Conservation (phyloP, 2,329 filamentous ascomycete species). For the Nothophoma quercina region DNA sequence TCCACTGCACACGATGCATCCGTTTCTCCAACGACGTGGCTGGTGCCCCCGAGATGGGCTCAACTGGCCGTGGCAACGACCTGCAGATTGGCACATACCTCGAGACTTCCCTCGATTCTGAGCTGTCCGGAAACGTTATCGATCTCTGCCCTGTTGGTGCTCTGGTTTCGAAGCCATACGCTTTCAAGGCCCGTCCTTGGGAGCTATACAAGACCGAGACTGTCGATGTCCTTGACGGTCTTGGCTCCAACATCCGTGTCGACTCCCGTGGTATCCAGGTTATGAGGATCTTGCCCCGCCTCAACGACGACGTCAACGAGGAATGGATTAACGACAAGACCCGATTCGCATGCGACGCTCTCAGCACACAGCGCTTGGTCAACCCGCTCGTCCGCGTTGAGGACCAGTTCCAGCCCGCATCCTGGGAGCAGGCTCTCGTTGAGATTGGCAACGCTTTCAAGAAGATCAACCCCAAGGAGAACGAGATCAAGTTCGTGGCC, state of each 20-base stretch:
- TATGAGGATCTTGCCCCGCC: conserved; percentile 88
- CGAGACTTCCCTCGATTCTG: conserved; percentile 90
- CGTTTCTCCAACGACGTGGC: conserved; percentile 98
- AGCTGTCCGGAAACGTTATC: conserved; percentile 96
- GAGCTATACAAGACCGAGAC: conserved; percentile 96
- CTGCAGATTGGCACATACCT: conserved; percentile 98
- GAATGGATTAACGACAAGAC: conserved; percentile 99
- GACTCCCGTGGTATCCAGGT: conserved; percentile 94
- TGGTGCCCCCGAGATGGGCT: conserved; percentile 93
- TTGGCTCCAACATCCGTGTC: conserved; percentile 93
- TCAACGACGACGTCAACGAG: conserved; percentile 98
- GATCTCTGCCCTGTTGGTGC: conserved; percentile 98
- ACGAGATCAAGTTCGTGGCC: conserved; percentile 95
- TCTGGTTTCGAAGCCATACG: conserved; percentile 95
- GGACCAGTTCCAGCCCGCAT: conserved; percentile 88
- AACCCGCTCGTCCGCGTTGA: conserved; percentile 88
- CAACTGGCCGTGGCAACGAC: conserved; percentile 93
- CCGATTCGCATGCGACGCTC: conserved; percentile 92
- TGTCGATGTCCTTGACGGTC: conserved; percentile 89
- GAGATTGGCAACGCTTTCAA: conserved; percentile 85
- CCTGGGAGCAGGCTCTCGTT: conserved; percentile 93
- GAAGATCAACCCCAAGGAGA: conserved; percentile 79
- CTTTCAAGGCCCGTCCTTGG: conserved; percentile 96
- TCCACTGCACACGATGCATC: conserved; percentile 97
- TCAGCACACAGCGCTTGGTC: conserved; percentile 95